Evolutionary conservation across 2,329 filamentous ascomycete species (phyloP), one percentile per base, ranked within the genome.

Genomic region (Sclerotinia trifoliorum): DNA sequence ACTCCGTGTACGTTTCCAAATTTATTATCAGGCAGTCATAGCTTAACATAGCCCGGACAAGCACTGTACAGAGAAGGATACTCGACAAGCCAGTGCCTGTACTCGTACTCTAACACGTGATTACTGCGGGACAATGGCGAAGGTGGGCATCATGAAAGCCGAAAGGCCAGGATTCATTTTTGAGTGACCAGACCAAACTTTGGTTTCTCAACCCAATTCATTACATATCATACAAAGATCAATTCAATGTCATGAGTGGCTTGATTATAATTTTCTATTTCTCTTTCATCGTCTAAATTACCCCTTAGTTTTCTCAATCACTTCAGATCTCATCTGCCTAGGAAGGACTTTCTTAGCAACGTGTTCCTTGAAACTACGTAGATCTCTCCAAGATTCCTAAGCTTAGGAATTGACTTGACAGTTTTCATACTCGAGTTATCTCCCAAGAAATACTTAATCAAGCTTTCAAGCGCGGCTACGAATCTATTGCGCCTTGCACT

Each of bases 281-380:
- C 29, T 61, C 68, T 65, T 44, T 51, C 67, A 54, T 66, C 55
- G 67, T 67, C 66, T 73, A 67, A 72, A 49, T 26, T 52, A 32
- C 15, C 44, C 29, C 49, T 56, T 11, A 17, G 13, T 46, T 48
- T 24, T 56, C 26, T 51, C 26, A 35, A 65, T 42, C 35, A 19
- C 2, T 57, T 62, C 58, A n/a, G 44, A 39, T 46, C 46, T 62
- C 67, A 64, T 44, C 67, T 63, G 58, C 32, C 65, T 65, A 64
- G 69, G 56, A 46, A 65, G 65, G 52, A 68, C 57, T 69, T 62
- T 62, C 69, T 61, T 63, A 68, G 74, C 72, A 76, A 76, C 74
- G 75, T 76, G 75, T 74, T 76, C 73, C 71, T 66, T 70, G 61
- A 63, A 64, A 49, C 58, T 54, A 65, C 67, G 67, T 69, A 67